Conservation (phyloP, 164 flowering plant species). For the Annona cherimola region DNA sequence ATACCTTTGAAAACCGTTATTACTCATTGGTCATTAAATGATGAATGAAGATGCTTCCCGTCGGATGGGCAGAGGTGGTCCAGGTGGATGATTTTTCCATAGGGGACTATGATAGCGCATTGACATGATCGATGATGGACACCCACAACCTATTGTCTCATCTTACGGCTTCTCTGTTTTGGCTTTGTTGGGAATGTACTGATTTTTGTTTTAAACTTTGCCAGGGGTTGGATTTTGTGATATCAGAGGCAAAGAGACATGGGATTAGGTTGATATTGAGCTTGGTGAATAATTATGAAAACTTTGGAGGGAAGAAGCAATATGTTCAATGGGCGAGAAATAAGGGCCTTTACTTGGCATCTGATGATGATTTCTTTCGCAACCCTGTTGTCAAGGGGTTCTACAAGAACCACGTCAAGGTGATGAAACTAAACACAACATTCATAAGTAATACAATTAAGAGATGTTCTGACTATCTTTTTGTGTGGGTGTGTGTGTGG, state of each 20-base stretch:
- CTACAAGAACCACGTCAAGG: slow-evolving; percentile 53
- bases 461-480: too few relatives aligned
- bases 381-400: slow-evolving; percentile 53
- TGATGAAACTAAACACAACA: not conserved
- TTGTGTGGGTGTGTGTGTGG: too few relatives aligned
- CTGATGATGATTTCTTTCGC: slow-evolving; percentile 73
- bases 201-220: not conserved
- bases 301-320: slow-evolving; percentile 65
- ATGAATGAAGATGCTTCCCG: too few relatives aligned
- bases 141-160: too few relatives aligned
- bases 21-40: too few relatives aligned
- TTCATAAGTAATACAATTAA: too few relatives aligned
- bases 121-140: too few relatives aligned
- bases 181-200: not conserved
- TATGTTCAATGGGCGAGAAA: slow-evolving; percentile 76
- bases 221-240: slow-evolving; percentile 54
- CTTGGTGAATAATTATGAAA: slow-evolving; percentile 62
- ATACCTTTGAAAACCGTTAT: too few relatives aligned
- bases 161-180: not conserved
- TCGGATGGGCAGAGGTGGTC: too few relatives aligned
- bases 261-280: slow-evolving; percentile 62
- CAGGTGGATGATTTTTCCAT: too few relatives aligned
- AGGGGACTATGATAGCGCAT: too few relatives aligned
- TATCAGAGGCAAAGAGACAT: slow-evolving; percentile 63
- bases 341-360: slow-evolving; percentile 42